phyloP scores from a whole-genome alignment of 1,139 yeast species.

The Taphrina deformans region DNA sequence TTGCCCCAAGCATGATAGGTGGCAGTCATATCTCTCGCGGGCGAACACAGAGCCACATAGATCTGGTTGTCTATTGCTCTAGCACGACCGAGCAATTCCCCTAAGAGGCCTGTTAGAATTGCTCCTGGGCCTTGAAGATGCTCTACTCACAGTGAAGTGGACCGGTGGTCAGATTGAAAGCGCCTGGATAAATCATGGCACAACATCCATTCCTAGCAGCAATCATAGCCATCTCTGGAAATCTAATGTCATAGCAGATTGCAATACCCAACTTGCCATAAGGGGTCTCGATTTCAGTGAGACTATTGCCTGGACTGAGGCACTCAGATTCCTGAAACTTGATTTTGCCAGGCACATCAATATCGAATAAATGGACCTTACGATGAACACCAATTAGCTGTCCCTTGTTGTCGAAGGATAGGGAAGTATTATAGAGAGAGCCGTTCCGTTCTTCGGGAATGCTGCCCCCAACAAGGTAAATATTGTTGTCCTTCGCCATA shows the following conservation, averaged over 20 bases:
- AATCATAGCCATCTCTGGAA: constrained; percentile 82
- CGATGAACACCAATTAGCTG: constrained; percentile 79
- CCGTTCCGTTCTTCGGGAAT: constrained; percentile 72
- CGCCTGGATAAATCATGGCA: constrained; percentile 93
- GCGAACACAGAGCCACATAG: constrained; percentile 78
- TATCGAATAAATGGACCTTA: constrained; percentile 85
- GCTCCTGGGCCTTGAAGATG: neutral
- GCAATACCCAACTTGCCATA: constrained; percentile 83
- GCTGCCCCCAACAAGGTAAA: constrained; percentile 79
- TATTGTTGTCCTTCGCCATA: constrained; percentile 61
- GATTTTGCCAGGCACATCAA: constrained; percentile 85
- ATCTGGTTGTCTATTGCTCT: constrained; percentile 89
- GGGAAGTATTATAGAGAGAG: constrained; percentile 75
- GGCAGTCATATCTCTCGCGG: constrained; percentile 72
- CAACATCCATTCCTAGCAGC: constrained; percentile 76
- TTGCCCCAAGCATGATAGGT: constrained; percentile 93
- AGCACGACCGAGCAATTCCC: constrained; percentile 83
- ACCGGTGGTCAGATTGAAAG: constrained; percentile 93
- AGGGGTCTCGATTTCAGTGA: constrained; percentile 71
- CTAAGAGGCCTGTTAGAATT: neutral
- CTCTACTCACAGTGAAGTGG: constrained; percentile 63
- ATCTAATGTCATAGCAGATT: constrained; percentile 87
- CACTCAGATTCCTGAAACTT: constrained; percentile 79
- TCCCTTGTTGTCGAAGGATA: constrained; percentile 71
- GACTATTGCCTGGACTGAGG: constrained; percentile 72